Evolutionary conservation across 768 basidiomycete species (phyloP).

Genomic region (Xerocomellus intermedius): DNA sequence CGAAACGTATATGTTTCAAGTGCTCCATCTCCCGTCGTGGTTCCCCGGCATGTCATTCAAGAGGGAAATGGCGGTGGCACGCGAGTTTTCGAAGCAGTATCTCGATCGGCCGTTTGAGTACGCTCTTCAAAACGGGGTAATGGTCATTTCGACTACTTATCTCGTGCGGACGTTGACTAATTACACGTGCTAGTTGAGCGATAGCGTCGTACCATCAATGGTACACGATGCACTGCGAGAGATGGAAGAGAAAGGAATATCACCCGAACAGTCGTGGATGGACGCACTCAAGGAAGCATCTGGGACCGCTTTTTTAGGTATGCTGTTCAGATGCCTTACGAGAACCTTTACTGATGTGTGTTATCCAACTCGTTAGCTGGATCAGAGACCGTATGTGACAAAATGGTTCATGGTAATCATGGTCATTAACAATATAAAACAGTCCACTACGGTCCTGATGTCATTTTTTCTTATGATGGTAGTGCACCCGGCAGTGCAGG

Average conservation of each 20-base stretch:
- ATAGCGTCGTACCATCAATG: neutral
- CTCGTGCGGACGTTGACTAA: neutral
- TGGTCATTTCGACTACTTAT: neutral
- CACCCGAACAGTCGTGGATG: too few relatives aligned
- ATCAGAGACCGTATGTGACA: conserved; percentile 2
- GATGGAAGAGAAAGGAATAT: neutral
- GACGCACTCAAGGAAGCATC: neutral
- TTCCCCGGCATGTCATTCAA: conserved; percentile 6
- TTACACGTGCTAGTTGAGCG: neutral
- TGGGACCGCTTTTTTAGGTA: conserved; percentile 8
- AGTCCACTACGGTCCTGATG: conserved; percentile 4
- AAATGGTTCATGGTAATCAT: neutral
- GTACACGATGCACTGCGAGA: neutral
- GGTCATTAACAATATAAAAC: neutral
- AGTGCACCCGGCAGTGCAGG: conserved; percentile 1
- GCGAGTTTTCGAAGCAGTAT: neutral
- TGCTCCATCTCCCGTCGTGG: conserved; percentile 5
- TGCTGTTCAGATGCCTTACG: neutral
- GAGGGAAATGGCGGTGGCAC: too few relatives aligned
- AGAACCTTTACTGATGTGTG: neutral
- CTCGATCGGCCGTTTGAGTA: conserved; percentile 5
- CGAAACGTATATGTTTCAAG: neutral
- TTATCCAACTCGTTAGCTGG: neutral
- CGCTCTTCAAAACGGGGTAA: neutral
- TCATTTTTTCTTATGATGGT: conserved; percentile 13